phyloP scores from a whole-genome alignment of 2,329 filamentous ascomycete species.

The Westerdykella aurantiaca region DNA sequence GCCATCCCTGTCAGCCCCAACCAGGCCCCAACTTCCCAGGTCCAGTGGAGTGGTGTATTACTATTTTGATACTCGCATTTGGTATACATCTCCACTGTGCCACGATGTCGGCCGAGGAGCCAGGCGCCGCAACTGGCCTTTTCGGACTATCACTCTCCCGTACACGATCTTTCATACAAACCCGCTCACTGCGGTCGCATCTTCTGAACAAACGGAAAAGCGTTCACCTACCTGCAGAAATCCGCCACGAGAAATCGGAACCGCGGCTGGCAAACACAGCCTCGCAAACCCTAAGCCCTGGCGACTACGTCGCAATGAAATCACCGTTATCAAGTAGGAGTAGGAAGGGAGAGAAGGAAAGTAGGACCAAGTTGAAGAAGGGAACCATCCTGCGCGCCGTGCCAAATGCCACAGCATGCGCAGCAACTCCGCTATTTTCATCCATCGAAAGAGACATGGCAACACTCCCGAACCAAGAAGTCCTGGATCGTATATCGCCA shows the following conservation, averaged over 20 bases:
- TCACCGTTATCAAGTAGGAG: not conserved
- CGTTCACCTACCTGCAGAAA: not conserved
- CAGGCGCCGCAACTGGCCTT: not conserved
- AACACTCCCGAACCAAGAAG: slow-evolving; percentile 37
- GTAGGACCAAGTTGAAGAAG: slow-evolving; percentile 15
- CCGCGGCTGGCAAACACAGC: not conserved
- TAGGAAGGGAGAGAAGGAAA: not conserved
- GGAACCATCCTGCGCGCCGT: slow-evolving; percentile 34
- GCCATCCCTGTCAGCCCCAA: not conserved
- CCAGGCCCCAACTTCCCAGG: not conserved
- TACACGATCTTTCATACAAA: not conserved
- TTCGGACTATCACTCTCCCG: not conserved
- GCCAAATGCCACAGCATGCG: slow-evolving; percentile 19
- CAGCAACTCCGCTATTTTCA: slow-evolving; percentile 16
- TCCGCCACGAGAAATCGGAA: not conserved
- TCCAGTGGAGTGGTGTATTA: not conserved
- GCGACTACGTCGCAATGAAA: not conserved
- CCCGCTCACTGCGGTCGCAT: not conserved
- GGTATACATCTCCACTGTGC: not conserved
- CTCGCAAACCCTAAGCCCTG: not conserved
- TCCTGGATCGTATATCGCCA: slow-evolving; percentile 25
- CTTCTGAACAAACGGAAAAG: not conserved
- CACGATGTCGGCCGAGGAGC: not conserved
- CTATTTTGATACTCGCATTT: not conserved
- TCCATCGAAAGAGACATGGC: slow-evolving; percentile 28